These are phyloP conservation scores for Leptographium procerum DNA, from an alignment of 2,329 filamentous ascomycete genomes.

Conservation along the genomic window DNA sequence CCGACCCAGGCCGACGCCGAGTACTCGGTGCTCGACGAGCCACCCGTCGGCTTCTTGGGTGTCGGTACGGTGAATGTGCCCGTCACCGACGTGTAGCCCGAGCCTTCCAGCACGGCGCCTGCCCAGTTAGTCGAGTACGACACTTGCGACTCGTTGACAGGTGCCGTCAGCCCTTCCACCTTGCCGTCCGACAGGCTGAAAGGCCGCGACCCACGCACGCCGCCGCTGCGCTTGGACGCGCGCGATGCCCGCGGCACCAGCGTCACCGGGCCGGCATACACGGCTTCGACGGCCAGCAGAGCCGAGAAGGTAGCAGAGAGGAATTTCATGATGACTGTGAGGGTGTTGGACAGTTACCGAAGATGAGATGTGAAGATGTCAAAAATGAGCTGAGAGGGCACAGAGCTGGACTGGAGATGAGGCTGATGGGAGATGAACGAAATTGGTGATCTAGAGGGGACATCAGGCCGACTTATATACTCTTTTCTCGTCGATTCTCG, in stretches of 20 bases:
- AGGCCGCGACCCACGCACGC: constrained; percentile 14
- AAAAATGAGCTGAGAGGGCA: too few species aligned
- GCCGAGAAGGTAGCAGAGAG: constrained; percentile 24
- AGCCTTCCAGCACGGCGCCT: constrained; percentile 10
- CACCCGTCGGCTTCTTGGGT: constrained; percentile 11
- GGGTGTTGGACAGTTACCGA: too few species aligned
- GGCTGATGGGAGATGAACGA: neutral
- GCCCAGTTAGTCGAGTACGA: constrained; percentile 32
- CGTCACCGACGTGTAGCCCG: constrained; percentile 3
- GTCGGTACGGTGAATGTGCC: constrained; percentile 14
- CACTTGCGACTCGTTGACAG: neutral
- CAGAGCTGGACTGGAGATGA: too few species aligned
- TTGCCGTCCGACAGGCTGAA: constrained; percentile 17
- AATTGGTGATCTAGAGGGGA: neutral
- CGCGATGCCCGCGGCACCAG: constrained; percentile 25
- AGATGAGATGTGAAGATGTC: neutral
- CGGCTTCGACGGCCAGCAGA: constrained; percentile 23
- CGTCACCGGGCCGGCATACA: constrained; percentile 33
- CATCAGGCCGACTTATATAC: neutral
- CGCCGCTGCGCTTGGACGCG: constrained; percentile 14
- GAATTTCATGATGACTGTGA: constrained; percentile 39
- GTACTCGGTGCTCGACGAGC: constrained; percentile 12
- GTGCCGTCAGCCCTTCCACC: constrained; percentile 14
- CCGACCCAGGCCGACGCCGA: constrained; percentile 19
- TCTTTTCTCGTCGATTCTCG: neutral